Evolutionary conservation across 345 rosid genomes (phyloP).

Genomic region (Eucalyptus cladocalyx): DNA sequence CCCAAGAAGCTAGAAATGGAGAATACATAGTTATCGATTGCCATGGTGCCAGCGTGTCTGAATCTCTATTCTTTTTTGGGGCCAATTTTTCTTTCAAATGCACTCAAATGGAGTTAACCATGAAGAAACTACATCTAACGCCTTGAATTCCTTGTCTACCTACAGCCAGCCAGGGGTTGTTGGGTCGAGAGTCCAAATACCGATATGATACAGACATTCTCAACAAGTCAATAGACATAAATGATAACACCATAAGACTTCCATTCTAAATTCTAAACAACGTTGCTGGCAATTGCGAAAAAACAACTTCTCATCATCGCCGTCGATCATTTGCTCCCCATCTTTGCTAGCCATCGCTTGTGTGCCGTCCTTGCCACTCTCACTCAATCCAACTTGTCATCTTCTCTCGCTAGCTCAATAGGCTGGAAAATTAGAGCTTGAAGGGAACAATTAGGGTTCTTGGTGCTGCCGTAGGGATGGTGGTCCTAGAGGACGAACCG

Average conservation of each 20-base stretch:
- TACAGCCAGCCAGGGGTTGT: not conserved
- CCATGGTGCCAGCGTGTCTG: no score
- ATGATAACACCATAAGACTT: not conserved
- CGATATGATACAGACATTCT: fast-evolving
- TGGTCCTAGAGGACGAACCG: not conserved
- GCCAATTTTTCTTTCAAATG: no score
- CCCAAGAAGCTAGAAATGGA: no score
- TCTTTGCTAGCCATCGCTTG: not conserved
- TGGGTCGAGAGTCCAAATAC: fast-evolving
- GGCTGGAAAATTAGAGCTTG: not conserved
- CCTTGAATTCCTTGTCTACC: not conserved
- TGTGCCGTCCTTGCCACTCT: not conserved
- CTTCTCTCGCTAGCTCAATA: not conserved
- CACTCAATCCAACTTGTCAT: fast-evolving
- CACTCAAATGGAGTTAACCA: not conserved
- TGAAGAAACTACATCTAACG: not conserved
- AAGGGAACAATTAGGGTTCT: not conserved
- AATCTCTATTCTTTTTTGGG: no score
- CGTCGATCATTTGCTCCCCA: fast-evolving
- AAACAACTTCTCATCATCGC: not conserved
- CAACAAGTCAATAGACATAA: not conserved
- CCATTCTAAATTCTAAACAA: not conserved
- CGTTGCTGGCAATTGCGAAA: no score
- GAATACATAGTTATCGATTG: no score
- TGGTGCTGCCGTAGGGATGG: not conserved